Evolutionary conservation across 2,329 filamentous ascomycete species (phyloP).

Genomic region (Pyricularia grisea): DNA sequence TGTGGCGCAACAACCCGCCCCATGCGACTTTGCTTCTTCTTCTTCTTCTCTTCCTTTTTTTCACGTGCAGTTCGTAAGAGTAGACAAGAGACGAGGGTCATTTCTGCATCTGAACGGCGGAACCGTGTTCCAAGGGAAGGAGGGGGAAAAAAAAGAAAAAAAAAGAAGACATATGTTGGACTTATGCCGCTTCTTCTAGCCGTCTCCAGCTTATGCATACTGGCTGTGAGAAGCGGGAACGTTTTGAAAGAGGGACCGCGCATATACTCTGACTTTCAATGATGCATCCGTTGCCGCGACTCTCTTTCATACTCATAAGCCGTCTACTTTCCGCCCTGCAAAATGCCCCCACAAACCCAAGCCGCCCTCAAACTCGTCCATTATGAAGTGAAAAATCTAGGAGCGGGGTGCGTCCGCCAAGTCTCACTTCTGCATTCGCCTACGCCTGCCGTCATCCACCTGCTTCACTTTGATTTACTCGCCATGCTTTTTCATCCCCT

Average conservation of each 20-base stretch:
- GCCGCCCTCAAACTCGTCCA: neutral
- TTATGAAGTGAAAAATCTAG: neutral
- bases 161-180: neutral
- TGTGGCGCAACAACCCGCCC: neutral
- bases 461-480: neutral
- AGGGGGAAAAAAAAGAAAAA: no score
- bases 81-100: neutral
- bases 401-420: neutral
- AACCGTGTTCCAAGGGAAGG: neutral
- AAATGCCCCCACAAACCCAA: neutral
- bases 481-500: neutral
- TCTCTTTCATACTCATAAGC: neutral
- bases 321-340: neutral
- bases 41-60: neutral
- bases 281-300: neutral
- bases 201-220: neutral
- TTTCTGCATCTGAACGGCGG: neutral
- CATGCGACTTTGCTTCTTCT: neutral
- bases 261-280: neutral
- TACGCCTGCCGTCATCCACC: neutral
- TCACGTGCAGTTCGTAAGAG: neutral
- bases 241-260: neutral
- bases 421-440: neutral
- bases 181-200: neutral
- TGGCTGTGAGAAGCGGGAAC: neutral